These are phyloP conservation scores for Chaetothyriales sp. DNA, from an alignment of 2,329 filamentous ascomycete species.

Conservation along the genomic window DNA sequence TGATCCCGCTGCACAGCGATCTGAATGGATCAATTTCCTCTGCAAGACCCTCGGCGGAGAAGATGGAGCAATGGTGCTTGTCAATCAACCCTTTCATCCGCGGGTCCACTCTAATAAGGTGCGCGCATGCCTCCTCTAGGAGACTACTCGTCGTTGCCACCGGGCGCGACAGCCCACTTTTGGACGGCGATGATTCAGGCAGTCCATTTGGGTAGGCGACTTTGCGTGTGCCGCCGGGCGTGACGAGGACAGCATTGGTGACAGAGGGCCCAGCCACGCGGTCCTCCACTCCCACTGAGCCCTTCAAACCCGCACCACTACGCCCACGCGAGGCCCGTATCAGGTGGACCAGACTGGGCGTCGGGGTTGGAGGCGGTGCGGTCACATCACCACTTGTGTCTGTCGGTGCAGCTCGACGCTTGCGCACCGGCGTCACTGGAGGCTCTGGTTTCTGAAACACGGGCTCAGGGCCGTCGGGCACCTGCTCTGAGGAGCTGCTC, in stretches of 20 bases:
- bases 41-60: conserved; percentile 65
- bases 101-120: conserved; percentile 58
- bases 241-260: conserved; percentile 35
- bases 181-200: conserved; percentile 25
- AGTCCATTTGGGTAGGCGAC: conserved; percentile 32
- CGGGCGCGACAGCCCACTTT: conserved; percentile 26
- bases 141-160: conserved; percentile 54
- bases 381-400: conserved; percentile 12
- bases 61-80: conserved; percentile 60
- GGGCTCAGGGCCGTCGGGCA: conserved; percentile 3
- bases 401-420: conserved; percentile 18
- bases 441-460: conserved; percentile 12
- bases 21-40: conserved; percentile 82
- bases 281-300: conserved; percentile 25
- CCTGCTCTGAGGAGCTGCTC: background rate
- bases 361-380: conserved; percentile 28
- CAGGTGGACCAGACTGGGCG: conserved; percentile 34
- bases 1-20: conserved; percentile 69
- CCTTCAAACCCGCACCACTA: conserved; percentile 27
- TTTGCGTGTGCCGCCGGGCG: conserved; percentile 30
- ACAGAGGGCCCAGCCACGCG: conserved; percentile 33
- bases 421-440: conserved; percentile 19
- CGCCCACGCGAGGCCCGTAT: conserved; percentile 29
- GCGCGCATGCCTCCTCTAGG: conserved; percentile 57
- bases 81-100: conserved; percentile 58